Conservation (phyloP, 768 basidiomycete genomes). For the Boletus huronensis region DNA sequence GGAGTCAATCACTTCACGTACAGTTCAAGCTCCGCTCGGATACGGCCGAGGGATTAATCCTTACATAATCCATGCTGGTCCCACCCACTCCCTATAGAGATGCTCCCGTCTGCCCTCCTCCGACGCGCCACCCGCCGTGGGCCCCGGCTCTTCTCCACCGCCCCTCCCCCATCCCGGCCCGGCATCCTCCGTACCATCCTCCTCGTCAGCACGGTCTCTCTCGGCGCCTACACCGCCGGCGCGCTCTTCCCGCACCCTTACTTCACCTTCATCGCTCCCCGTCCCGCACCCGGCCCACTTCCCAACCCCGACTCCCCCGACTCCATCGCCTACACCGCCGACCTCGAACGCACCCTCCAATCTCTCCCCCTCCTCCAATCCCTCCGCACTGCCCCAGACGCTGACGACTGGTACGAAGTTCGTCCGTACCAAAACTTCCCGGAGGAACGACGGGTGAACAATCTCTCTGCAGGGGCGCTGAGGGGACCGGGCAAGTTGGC, state of each 20-base stretch:
- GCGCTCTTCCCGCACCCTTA: conserved; percentile 68
- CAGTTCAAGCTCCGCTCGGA: conserved; percentile 23
- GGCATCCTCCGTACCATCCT: conserved; percentile 14
- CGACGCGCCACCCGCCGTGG: conserved; percentile 5
- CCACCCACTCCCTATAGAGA: background rate
- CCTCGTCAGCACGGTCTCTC: conserved; percentile 21
- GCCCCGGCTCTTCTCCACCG: conserved; percentile 19
- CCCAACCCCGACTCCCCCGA: conserved; percentile 49
- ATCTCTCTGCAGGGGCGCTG: conserved; percentile 80
- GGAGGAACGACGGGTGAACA: conserved; percentile 74
- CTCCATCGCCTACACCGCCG: conserved; percentile 52
- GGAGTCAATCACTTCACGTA: background rate
- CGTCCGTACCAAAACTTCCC: conserved; percentile 72
- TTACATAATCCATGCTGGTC: conserved; percentile 10
- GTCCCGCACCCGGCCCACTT: conserved; percentile 70
- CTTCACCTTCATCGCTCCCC: conserved; percentile 68
- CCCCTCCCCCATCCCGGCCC: background rate
- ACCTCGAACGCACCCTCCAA: conserved; percentile 69
- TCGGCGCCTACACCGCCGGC: conserved; percentile 47
- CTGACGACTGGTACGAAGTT: conserved; percentile 68
- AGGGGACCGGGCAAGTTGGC: conserved; percentile 86
- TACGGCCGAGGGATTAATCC: conserved; percentile 1
- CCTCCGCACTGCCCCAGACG: conserved; percentile 47
- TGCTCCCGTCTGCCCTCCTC: conserved; percentile 6
- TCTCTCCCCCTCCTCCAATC: conserved; percentile 54